phyloP scores from a whole-genome alignment of 192 early-diverging fungal genomes.

The Blastocladiella britannica region DNA sequence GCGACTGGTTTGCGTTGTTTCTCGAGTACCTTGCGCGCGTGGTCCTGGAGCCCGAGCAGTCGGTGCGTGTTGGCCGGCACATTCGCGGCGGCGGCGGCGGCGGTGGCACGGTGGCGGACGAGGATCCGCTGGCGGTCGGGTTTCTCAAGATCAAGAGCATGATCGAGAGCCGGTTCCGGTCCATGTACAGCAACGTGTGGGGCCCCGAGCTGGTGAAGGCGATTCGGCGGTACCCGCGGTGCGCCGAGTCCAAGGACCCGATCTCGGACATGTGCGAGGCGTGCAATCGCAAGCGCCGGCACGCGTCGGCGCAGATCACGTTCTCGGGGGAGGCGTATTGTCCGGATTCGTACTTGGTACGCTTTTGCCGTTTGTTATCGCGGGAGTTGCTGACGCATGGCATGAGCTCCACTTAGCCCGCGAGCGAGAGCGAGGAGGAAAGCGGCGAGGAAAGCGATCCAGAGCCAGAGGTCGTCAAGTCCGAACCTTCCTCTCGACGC shows the following conservation, averaged over 20 bases:
- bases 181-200: background rate
- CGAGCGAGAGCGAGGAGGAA: background rate
- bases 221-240: background rate
- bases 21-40: background rate
- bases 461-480: background rate
- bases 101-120: too few species aligned
- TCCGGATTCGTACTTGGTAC: background rate
- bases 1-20: background rate
- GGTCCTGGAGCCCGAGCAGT: background rate
- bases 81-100: too few species aligned
- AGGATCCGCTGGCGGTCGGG: background rate
- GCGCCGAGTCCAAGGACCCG: background rate
- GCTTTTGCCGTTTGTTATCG: background rate
- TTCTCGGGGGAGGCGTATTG: background rate
- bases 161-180: background rate
- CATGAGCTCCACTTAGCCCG: background rate
- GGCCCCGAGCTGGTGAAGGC: background rate
- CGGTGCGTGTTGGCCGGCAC: background rate
- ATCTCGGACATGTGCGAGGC: background rate
- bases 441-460: background rate
- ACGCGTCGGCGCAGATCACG: too few species aligned
- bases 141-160: background rate
- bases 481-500: background rate
- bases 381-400: background rate
- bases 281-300: background rate